These are phyloP conservation scores for Mycena chlorophos DNA, from an alignment of 768 basidiomycete species.

Conservation along the genomic window DNA sequence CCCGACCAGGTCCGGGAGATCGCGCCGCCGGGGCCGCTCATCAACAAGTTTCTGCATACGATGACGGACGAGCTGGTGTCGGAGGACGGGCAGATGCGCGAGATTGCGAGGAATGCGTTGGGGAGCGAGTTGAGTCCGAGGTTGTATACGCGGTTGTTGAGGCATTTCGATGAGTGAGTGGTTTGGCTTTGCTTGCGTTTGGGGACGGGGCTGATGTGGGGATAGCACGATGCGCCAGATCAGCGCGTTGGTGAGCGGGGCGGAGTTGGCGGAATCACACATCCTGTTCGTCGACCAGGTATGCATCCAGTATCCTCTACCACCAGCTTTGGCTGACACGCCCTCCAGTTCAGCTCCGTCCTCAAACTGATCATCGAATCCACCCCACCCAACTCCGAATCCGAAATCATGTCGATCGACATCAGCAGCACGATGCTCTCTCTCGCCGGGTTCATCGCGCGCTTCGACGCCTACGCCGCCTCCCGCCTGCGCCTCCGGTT, in stretches of 20 bases:
- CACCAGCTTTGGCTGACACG: background rate
- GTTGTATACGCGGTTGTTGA: slow-evolving; percentile 66
- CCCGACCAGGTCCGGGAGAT: slow-evolving; percentile 73
- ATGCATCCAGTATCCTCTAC: slow-evolving; percentile 7
- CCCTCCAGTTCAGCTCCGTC: slow-evolving; percentile 66
- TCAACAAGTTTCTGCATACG: slow-evolving; percentile 65
- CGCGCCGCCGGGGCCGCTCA: slow-evolving; percentile 55
- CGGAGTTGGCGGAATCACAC: slow-evolving; percentile 44
- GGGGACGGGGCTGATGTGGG: background rate
- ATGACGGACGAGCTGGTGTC: slow-evolving; percentile 68
- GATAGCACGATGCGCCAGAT: slow-evolving; percentile 55
- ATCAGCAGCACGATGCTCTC: slow-evolving; percentile 59
- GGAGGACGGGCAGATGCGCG: slow-evolving; percentile 68
- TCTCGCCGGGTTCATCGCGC: slow-evolving; percentile 65
- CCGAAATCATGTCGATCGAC: slow-evolving; percentile 60
- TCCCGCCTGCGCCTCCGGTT: slow-evolving; percentile 74
- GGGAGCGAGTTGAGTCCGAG: slow-evolving; percentile 76
- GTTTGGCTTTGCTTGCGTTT: background rate
- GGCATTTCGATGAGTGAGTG: slow-evolving; percentile 72
- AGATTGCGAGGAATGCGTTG: slow-evolving; percentile 77
- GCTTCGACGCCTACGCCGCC: slow-evolving; percentile 53
- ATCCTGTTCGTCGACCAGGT: slow-evolving; percentile 76
- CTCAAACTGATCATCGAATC: slow-evolving; percentile 81
- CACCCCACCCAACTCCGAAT: slow-evolving; percentile 52
- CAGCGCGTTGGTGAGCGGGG: slow-evolving; percentile 41